Evolutionary conservation across 169 alveolate species (phyloP).

Genomic region (Eimeria maxima): DNA sequence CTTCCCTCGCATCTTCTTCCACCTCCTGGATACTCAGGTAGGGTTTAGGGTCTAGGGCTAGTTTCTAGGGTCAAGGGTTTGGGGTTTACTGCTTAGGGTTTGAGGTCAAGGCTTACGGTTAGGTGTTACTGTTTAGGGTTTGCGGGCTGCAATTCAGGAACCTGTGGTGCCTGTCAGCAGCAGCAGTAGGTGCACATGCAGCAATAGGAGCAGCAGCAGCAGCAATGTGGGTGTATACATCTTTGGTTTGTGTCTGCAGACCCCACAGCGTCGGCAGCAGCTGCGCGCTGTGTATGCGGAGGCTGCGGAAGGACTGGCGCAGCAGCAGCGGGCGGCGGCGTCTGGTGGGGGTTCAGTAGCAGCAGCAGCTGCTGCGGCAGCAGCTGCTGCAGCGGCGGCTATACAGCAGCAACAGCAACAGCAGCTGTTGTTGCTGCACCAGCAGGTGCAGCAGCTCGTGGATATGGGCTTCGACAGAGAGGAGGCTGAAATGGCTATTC

Average conservation of each 20-base stretch:
- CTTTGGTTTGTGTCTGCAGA: conserved; percentile 1
- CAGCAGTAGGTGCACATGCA: conserved; percentile 20
- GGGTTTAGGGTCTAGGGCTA: not conserved
- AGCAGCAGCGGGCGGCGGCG: conserved; percentile 49
- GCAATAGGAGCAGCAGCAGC: not conserved
- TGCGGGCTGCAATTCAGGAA: not conserved
- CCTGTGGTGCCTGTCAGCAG: not conserved
- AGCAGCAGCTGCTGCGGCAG: too few relatives aligned
- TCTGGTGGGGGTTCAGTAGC: conserved; percentile 65
- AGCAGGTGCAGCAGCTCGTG: conserved; percentile 52
- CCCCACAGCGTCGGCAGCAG: conserved; percentile 69
- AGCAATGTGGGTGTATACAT: not conserved
- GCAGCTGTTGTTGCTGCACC: too few relatives aligned
- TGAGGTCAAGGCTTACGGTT: not conserved
- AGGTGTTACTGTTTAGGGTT: not conserved
- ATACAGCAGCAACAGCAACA: too few relatives aligned
- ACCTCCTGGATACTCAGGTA: conserved; percentile 76
- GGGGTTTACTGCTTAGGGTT: not conserved
- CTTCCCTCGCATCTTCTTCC: conserved; percentile 72
- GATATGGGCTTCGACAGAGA: conserved; percentile 73
- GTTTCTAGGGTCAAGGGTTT: not conserved
- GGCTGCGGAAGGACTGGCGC: not conserved
- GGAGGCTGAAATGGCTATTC: conserved; percentile 52
- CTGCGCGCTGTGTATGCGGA: conserved; percentile 27
- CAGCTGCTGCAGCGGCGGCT: too few relatives aligned